Evolutionary conservation across 768 basidiomycete genomes (phyloP).

Genomic region (Tulasnella sp.): DNA sequence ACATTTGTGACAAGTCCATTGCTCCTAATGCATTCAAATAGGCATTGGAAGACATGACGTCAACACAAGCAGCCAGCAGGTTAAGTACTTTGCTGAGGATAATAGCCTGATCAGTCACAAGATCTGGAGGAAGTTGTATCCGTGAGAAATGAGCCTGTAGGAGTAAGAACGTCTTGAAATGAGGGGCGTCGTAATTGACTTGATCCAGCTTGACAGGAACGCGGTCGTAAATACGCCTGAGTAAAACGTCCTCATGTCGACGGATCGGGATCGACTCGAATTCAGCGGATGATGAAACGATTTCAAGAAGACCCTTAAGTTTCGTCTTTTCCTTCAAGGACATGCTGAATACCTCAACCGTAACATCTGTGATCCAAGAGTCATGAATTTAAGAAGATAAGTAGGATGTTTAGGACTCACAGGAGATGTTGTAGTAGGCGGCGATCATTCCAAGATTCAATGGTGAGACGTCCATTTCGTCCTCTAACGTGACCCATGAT

Average conservation of each 20-base stretch:
- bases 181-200: slow-evolving; percentile 81
- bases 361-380: slow-evolving; percentile 52
- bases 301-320: slow-evolving; percentile 90
- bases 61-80: slow-evolving; percentile 84
- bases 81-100: slow-evolving; percentile 87
- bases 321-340: slow-evolving; percentile 95
- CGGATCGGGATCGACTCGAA: slow-evolving; percentile 93
- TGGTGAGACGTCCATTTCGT: slow-evolving; percentile 84
- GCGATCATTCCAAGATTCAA: slow-evolving; percentile 98
- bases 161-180: slow-evolving; percentile 96
- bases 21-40: slow-evolving; percentile 90
- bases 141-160: slow-evolving; percentile 96
- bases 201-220: slow-evolving; percentile 81
- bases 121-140: slow-evolving; percentile 80
- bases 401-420: slow-evolving; percentile 32
- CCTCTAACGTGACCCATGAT: slow-evolving; percentile 39
- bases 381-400: background rate
- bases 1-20: slow-evolving; percentile 98
- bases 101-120: slow-evolving; percentile 78
- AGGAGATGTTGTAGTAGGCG: slow-evolving; percentile 88
- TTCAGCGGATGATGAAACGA: slow-evolving; percentile 92
- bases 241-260: slow-evolving; percentile 74
- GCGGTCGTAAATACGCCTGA: slow-evolving; percentile 87
- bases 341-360: slow-evolving; percentile 90
- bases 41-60: slow-evolving; percentile 95